Base-by-base conservation (phyloP, 805 yeast species). In the Yarrowia sp. region DNA sequence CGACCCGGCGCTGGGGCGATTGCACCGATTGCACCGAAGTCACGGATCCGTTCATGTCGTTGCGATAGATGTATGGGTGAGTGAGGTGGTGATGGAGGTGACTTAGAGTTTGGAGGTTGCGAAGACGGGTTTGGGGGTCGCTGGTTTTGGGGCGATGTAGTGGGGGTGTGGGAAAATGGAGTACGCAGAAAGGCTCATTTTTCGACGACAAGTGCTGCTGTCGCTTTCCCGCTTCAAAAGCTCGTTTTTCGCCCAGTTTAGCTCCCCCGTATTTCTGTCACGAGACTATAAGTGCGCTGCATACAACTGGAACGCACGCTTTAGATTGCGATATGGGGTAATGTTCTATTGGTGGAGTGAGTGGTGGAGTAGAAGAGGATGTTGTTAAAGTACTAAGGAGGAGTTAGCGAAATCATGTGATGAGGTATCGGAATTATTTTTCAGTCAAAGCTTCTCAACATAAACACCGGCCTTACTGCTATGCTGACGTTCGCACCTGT, bases 21-120 rank as follows among this genome's bases (percentile, higher is more conserved):
- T 22, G 58, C 31, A 25, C 42, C 32, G 55, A 47, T 47, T 51
- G 58, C 58, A 51, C 42, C 58, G 58, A 51, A 6, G 58, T 33
- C 24, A 51, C 58, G 21, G 32, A 22, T 31, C 58, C 58, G 58
- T 51, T 51, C 58, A 51, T 51, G 38, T 31, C 29, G 9, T 29
- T 8, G 36, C 18, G 36, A 31, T 21, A 27, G 25, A 21, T n/a
- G 47, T 38, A 21, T 41, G 29, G 19, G 29, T 14, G 27, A 14
- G 27, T 39, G 42, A 24, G 12, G 25, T 21, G 19, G 32, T 24
- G 47, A n/a, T 41, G 47, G 29, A 38, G 42, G 16, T 38, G 42
- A 38, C 42, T 39, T 39, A 22, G 44, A 39, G 44, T 39, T 39
- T 39, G 44, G 9, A 8, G 25, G 49, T 2, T 14, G 22, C 10